Conservation (phyloP, 140 eudicot species). For the Bidens hawaiensis region DNA sequence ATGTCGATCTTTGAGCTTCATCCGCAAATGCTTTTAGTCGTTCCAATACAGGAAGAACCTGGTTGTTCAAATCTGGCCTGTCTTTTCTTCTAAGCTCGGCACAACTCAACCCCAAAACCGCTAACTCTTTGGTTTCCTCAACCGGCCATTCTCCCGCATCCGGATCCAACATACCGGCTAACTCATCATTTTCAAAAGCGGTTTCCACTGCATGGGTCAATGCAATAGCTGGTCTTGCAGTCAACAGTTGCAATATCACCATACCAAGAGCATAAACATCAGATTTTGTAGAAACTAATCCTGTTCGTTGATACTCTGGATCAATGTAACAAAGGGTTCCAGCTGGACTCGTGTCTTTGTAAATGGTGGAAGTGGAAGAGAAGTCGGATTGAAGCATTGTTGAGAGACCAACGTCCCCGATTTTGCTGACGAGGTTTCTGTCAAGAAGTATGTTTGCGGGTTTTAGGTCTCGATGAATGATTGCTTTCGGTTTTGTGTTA, state of each 20-base stretch:
- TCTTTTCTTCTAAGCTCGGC: constrained; percentile 70
- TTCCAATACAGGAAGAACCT: constrained; percentile 64
- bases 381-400: constrained; percentile 48
- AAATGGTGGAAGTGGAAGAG: constrained; percentile 36
- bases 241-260: constrained; percentile 71
- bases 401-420: constrained; percentile 89
- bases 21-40: constrained; percentile 54
- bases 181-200: constrained; percentile 50
- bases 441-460: constrained; percentile 90
- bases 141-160: constrained; percentile 81
- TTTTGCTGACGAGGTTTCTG: constrained; percentile 72
- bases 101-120: constrained; percentile 57
- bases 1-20: constrained; percentile 40
- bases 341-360: constrained; percentile 61
- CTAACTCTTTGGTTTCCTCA: constrained; percentile 58
- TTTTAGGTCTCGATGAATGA: constrained; percentile 80
- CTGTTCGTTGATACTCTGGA: constrained; percentile 90
- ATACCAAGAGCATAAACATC: constrained; percentile 94
- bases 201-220: constrained; percentile 57
- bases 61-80: constrained; percentile 61
- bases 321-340: constrained; percentile 90
- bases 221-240: constrained; percentile 74
- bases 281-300: constrained; percentile 60
- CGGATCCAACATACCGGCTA: constrained; percentile 45
- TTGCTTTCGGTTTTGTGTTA: constrained; percentile 60